A percentile compares a stretch with the other conserved stretches of the same genome.
Evolutionary conservation across 306 rosid species (phyloP).

Genomic region (Lathyrus aphaca): DNA sequence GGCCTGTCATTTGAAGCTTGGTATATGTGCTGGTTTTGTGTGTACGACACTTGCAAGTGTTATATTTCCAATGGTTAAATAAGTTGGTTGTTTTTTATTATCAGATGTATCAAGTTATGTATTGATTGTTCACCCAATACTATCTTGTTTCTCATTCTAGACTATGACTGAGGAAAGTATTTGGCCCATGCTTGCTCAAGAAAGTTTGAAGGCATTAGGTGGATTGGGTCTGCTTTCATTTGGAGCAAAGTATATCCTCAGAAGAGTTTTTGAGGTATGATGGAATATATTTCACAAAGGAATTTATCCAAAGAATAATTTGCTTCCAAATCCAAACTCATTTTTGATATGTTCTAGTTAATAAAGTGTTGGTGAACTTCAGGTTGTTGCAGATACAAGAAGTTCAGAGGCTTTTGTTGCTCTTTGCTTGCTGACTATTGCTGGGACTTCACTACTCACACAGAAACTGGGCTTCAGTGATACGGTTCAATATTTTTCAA

Average conservation of each 20-base stretch:
- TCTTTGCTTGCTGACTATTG: slow-evolving; percentile 92
- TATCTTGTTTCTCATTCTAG: slow-evolving; percentile 51
- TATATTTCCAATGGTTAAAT: slow-evolving; percentile 22
- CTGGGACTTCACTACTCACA: slow-evolving; percentile 91
- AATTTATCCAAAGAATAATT: slow-evolving; percentile 28
- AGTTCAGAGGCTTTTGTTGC: slow-evolving; percentile 99
- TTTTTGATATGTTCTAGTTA: slow-evolving; percentile 33
- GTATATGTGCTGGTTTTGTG: background rate
- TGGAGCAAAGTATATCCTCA: slow-evolving; percentile 86
- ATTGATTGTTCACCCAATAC: slow-evolving; percentile 37
- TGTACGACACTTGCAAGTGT: slow-evolving; percentile 1
- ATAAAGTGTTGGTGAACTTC: slow-evolving; percentile 53
- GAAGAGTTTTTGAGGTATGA: slow-evolving; percentile 94
- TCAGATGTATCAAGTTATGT: slow-evolving; percentile 29
- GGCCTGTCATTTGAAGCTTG: background rate
- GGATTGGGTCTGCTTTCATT: slow-evolving; percentile 96
- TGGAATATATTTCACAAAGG: slow-evolving; percentile 19
- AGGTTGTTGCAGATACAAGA: slow-evolving; percentile 99
- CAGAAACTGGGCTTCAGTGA: slow-evolving; percentile 99
- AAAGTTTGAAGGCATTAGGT: slow-evolving; percentile 93
- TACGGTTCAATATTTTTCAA: slow-evolving; percentile 61
- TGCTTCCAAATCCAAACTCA: slow-evolving; percentile 17
- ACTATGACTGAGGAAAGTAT: slow-evolving; percentile 74
- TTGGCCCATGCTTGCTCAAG: slow-evolving; percentile 95
- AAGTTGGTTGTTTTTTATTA: slow-evolving; percentile 9